Base-by-base conservation (phyloP, 148 eudicot species). In the Spergularia marina region DNA sequence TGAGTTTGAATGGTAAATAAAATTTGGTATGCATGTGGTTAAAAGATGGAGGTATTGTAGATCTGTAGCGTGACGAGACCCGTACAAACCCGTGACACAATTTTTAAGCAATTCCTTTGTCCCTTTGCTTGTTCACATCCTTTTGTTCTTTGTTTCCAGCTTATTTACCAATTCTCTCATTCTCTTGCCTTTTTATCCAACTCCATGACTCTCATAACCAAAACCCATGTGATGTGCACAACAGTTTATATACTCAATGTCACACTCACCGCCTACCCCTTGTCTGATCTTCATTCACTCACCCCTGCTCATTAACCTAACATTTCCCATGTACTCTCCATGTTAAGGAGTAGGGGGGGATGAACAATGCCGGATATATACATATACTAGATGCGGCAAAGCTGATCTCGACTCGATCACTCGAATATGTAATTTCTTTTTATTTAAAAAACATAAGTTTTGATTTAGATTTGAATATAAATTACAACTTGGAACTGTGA, bases 171-270 rank as follows among this genome's bases (percentile, higher is more conserved):
- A 30, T 30, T 30, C 36, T 34, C 58, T 39, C 75, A 60, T 59
- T 70, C 60, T 39, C 54, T 60, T 16, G 30, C 66, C 16, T 67
- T 76, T 76, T 52, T 44, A 7, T 44, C 57, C 61, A 65, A 13
- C 59, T 60, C 10, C 12, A 23, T 57, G 61, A 4, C 57, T 47
- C 36, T 30, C 36, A 30, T 68, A 12, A 39, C 54, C 57, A 72
- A 55, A 15, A 11, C 77, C 72, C 81, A 78, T 78, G 81, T 78
- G 81, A 65, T 66, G 23, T 56, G 72, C 77, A 72, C 77, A 57
- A 47, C 53, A 58, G 12, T 14, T 34, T 20, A 16, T 15, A 67
- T 12, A 1, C 52, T 17, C 5, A 6, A 4, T 3, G 4, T 59
- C 63, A 59, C 63, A 21, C 23, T 59, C 23, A 59, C 23, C 63